Percentiles rank a stretch among this genome's conserved stretches.
Conservation (phyloP, 2,329 filamentous ascomycete species). For the Setomelanomma holmii region DNA sequence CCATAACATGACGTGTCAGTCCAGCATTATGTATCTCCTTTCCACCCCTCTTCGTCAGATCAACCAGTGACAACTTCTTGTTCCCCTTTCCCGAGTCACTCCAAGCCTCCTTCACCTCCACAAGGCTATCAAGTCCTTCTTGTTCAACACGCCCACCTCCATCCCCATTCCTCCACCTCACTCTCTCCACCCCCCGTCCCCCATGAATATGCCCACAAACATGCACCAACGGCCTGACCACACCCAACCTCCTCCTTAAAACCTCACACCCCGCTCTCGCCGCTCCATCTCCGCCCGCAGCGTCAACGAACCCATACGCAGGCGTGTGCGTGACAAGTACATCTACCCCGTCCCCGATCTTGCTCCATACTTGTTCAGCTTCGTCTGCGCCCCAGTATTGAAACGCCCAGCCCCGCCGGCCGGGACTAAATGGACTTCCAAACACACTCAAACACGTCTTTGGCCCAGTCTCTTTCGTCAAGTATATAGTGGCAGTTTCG, state of each 20-base stretch:
- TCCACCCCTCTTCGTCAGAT: slow-evolving; percentile 59
- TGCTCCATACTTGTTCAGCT: slow-evolving; percentile 61
- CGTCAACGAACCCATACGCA: slow-evolving; percentile 65
- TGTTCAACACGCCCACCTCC: background rate
- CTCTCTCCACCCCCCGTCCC: slow-evolving; percentile 67
- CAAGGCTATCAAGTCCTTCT: slow-evolving; percentile 46
- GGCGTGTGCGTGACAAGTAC: slow-evolving; percentile 77
- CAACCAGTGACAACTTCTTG: slow-evolving; percentile 69
- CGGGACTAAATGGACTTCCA: slow-evolving; percentile 71
- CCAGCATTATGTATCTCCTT: slow-evolving; percentile 39
- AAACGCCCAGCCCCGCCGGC: slow-evolving; percentile 69
- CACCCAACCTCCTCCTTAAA: slow-evolving; percentile 64
- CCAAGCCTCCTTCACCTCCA: slow-evolving; percentile 59
- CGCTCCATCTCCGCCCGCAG: slow-evolving; percentile 23
- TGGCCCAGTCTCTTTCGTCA: slow-evolving; percentile 63
- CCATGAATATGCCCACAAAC: slow-evolving; percentile 78
- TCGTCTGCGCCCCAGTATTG: slow-evolving; percentile 61
- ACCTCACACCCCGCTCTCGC: slow-evolving; percentile 64
- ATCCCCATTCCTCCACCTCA: slow-evolving; percentile 63
- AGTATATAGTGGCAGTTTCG: slow-evolving; percentile 59
- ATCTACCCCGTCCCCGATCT: slow-evolving; percentile 67
- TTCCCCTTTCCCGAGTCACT: slow-evolving; percentile 64
- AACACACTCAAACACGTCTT: slow-evolving; percentile 71
- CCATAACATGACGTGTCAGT: slow-evolving; percentile 35
- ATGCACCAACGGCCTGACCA: slow-evolving; percentile 68